These are phyloP conservation scores for Aspergillus cejpii DNA, from an alignment of 2,329 filamentous ascomycete genomes.

Conservation along the genomic window DNA sequence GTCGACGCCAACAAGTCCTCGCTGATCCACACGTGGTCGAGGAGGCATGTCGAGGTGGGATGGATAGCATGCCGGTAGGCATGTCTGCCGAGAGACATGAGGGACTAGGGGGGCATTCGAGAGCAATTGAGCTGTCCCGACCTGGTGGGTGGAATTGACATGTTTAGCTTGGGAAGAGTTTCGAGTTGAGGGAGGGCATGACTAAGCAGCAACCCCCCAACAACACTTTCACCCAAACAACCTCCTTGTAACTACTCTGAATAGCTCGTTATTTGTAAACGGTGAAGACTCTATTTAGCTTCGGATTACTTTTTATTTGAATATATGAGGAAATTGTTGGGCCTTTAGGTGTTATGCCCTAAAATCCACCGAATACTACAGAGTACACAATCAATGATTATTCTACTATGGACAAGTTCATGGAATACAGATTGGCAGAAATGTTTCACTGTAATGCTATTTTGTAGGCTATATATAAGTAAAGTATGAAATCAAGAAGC, in stretches of 20 bases:
- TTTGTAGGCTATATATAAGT: neutral
- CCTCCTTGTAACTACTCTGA: too few relatives aligned
- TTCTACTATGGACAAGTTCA: too few relatives aligned
- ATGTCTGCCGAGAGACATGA: conserved; percentile 41
- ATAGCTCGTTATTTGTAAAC: too few relatives aligned
- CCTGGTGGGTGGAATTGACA: conserved; percentile 9
- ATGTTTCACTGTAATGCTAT: too few relatives aligned
- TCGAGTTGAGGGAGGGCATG: neutral
- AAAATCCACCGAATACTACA: too few relatives aligned
- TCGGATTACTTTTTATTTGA: too few relatives aligned
- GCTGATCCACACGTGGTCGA: conserved; percentile 42
- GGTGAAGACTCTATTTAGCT: too few relatives aligned
- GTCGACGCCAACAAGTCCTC: conserved; percentile 41
- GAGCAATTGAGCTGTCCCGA: conserved; percentile 16
- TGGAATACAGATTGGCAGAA: too few relatives aligned
- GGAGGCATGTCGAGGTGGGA: conserved; percentile 19
- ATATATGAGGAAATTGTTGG: too few relatives aligned
- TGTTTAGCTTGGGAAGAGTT: neutral
- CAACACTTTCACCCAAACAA: neutral
- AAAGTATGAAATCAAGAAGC: conserved; percentile 1
- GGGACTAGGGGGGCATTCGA: conserved; percentile 18
- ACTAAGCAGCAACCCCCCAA: neutral
- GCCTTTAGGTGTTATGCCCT: too few relatives aligned
- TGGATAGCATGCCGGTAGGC: conserved; percentile 36
- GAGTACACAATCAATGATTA: too few relatives aligned